Conservation (phyloP, 2,329 filamentous ascomycete genomes). For the Harringtonia aguacate region DNA sequence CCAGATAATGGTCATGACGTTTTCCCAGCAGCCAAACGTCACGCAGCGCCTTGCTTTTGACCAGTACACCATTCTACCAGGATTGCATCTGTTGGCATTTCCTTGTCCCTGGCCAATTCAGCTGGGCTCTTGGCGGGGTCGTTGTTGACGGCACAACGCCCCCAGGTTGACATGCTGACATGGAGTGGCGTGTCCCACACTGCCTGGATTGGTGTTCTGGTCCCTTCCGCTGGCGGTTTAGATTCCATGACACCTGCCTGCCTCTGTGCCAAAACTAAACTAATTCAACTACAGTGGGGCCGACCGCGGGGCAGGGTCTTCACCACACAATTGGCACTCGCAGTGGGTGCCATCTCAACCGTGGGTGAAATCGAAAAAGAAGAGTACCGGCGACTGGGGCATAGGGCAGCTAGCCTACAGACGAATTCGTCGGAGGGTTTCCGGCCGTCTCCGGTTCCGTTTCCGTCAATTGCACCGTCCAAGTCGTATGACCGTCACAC, state of each 20-base stretch:
- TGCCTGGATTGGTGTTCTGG: too few relatives aligned
- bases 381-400: too few relatives aligned
- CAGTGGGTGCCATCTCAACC: slow-evolving; percentile 3
- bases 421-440: too few relatives aligned
- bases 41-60: slow-evolving; percentile 9
- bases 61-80: background rate
- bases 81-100: slow-evolving; percentile 14
- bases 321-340: slow-evolving; percentile 13
- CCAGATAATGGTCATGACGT: slow-evolving; percentile 12
- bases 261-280: too few relatives aligned
- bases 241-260: too few relatives aligned
- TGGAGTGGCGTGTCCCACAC: slow-evolving; percentile 12
- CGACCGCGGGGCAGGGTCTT: slow-evolving; percentile 15
- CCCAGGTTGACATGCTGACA: slow-evolving; percentile 14
- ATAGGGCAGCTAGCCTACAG: too few relatives aligned
- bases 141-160: slow-evolving; percentile 11
- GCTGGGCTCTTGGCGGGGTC: slow-evolving; percentile 16
- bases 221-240: too few relatives aligned
- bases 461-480: too few relatives aligned
- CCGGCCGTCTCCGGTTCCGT: too few relatives aligned
- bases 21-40: slow-evolving; percentile 10
- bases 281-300: too few relatives aligned
- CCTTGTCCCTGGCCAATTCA: slow-evolving; percentile 13
- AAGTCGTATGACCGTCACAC: too few relatives aligned
- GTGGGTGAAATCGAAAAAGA: slow-evolving; percentile 4